Conservation (phyloP, 345 rosid genomes). For the Brassica incana region DNA sequence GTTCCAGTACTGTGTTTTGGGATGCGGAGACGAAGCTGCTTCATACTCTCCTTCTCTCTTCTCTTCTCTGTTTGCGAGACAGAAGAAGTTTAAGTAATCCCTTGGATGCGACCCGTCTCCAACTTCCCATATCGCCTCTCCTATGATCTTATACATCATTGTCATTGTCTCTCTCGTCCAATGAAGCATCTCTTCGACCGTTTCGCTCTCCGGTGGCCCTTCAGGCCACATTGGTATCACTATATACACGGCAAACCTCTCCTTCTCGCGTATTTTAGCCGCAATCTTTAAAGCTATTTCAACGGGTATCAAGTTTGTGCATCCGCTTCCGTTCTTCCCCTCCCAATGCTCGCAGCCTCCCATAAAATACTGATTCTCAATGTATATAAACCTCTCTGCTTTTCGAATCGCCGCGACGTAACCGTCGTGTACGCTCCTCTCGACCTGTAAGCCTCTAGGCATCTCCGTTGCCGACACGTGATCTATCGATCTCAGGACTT, state of each 20-base stretch:
- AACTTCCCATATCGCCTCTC: conserved; percentile 61
- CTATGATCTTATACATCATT: conserved; percentile 77
- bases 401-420: conserved; percentile 73
- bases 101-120: conserved; percentile 57
- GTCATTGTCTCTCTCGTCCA: conserved; percentile 85
- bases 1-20: conserved; percentile 67
- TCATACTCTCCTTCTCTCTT: conserved; percentile 52
- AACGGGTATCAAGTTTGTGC: conserved; percentile 75
- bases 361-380: conserved; percentile 88
- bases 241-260: conserved; percentile 77
- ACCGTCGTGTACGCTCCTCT: conserved; percentile 78
- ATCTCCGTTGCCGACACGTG: conserved; percentile 56
- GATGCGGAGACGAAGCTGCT: conserved; percentile 59
- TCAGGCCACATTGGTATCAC: conserved; percentile 98
- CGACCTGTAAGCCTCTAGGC: conserved; percentile 44
- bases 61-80: conserved; percentile 86
- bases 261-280: conserved; percentile 54
- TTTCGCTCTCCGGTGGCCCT: conserved; percentile 75
- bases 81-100: conserved; percentile 83
- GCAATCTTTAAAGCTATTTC: conserved; percentile 78
- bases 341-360: conserved; percentile 84
- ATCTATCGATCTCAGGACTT: conserved; percentile 77
- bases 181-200: conserved; percentile 85
- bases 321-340: conserved; percentile 60
- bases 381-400: conserved; percentile 77